A percentile compares a stretch with the other conserved stretches of the same genome.
These are phyloP conservation scores for Cicer yamashitae DNA, from an alignment of 306 rosid genomes.

Conservation along the genomic window DNA sequence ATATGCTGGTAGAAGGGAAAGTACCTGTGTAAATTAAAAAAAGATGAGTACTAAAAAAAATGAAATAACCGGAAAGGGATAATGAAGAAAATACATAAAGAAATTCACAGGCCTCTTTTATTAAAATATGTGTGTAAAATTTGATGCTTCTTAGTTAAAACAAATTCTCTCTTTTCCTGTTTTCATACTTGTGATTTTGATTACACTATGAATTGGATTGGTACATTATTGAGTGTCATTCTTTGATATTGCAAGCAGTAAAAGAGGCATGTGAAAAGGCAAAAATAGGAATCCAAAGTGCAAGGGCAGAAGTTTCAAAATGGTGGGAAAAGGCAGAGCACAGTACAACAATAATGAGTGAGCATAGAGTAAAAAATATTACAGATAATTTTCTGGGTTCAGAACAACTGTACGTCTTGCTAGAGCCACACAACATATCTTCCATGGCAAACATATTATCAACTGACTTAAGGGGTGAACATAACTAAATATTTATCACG, in stretches of 20 bases:
- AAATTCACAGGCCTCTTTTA: background rate
- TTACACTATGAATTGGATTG: conserved; percentile 10
- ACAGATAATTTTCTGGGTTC: background rate
- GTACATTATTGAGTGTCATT: background rate
- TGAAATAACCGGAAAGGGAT: background rate
- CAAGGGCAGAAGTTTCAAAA: background rate
- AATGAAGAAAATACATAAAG: background rate
- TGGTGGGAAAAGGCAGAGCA: background rate
- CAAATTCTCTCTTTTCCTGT: background rate
- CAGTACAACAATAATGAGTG: background rate
- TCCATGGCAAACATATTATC: background rate
- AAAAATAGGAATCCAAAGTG: background rate
- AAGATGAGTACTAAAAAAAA: conserved; percentile 32
- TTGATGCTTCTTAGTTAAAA: background rate
- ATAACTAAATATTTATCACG: background rate
- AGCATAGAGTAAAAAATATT: background rate
- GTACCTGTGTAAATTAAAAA: conserved; percentile 58
- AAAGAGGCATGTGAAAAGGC: background rate
- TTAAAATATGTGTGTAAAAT: background rate
- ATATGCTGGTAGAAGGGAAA: conserved; percentile 70
- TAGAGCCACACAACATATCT: conserved; percentile 7
- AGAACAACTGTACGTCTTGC: background rate
- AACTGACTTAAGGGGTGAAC: background rate
- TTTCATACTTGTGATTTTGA: conserved; percentile 3
- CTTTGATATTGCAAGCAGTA: background rate